These are phyloP conservation scores for Geosmithia flava DNA, from an alignment of 2,329 filamentous ascomycete species.

Conservation along the genomic window DNA sequence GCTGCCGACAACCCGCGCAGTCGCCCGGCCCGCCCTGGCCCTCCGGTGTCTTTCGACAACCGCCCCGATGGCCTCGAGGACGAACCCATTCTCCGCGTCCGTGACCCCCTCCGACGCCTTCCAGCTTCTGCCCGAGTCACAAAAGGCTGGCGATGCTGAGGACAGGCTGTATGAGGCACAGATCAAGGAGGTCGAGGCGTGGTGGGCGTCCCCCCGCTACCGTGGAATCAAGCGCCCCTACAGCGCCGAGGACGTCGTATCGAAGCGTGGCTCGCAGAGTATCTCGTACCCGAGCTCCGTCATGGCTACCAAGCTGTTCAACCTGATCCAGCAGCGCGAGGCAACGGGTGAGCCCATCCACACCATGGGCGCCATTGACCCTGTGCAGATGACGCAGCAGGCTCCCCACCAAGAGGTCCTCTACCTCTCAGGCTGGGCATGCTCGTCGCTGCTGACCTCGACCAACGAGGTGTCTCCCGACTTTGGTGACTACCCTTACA, in stretches of 20 bases:
- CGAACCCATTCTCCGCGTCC: slow-evolving; percentile 15
- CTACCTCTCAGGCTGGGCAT: slow-evolving; percentile 96
- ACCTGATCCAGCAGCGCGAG: slow-evolving; percentile 67
- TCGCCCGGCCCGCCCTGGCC: slow-evolving; percentile 7
- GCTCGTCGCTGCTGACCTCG: slow-evolving; percentile 80
- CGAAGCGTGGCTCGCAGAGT: slow-evolving; percentile 78
- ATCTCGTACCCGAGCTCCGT: slow-evolving; percentile 85
- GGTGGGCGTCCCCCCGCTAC: slow-evolving; percentile 82
- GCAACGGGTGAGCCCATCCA: slow-evolving; percentile 80
- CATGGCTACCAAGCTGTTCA: slow-evolving; percentile 92
- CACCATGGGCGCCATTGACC: slow-evolving; percentile 96
- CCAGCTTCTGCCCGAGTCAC: slow-evolving; percentile 66
- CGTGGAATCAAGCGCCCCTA: slow-evolving; percentile 88
- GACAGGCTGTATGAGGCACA: slow-evolving; percentile 78
- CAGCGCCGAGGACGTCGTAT: slow-evolving; percentile 79
- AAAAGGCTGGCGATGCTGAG: slow-evolving; percentile 70
- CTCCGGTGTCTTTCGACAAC: slow-evolving; percentile 17
- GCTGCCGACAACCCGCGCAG: not conserved
- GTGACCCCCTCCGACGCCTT: slow-evolving; percentile 57
- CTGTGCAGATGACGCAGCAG: slow-evolving; percentile 99
- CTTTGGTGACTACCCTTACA: slow-evolving; percentile 98
- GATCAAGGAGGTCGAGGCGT: slow-evolving; percentile 71
- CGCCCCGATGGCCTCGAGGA: slow-evolving; percentile 14
- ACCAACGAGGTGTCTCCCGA: slow-evolving; percentile 97
- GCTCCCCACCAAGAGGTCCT: slow-evolving; percentile 90